These are phyloP conservation scores for Limnanthes douglasii DNA, from an alignment of 345 rosid genomes.

Conservation along the genomic window DNA sequence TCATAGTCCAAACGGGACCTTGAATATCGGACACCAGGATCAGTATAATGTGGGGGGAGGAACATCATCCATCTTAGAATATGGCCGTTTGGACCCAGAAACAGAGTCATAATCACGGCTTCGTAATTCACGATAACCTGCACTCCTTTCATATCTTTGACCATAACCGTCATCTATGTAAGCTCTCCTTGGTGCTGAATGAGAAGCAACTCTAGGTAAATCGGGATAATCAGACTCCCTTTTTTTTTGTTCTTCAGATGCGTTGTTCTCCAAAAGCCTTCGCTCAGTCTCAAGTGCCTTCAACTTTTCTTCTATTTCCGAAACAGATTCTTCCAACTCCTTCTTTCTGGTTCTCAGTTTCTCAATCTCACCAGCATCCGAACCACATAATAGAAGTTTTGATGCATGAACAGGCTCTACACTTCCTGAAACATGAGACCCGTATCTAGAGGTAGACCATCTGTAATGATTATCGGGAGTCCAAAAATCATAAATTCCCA, in stretches of 20 bases:
- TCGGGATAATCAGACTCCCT: no score
- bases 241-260: conserved; percentile 46
- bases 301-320: conserved; percentile 23
- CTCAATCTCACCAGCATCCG: conserved; percentile 61
- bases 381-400: conserved; percentile 61
- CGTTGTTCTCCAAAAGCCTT: conserved; percentile 52
- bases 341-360: conserved; percentile 38
- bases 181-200: no score
- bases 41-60: no score
- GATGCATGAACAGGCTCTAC: conserved; percentile 62
- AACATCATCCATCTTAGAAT: no score
- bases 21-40: no score
- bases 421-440: conserved; percentile 54
- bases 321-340: conserved; percentile 41
- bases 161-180: no score
- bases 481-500: conserved; percentile 73
- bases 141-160: no score
- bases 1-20: no score
- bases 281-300: conserved; percentile 38
- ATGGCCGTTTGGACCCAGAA: no score
- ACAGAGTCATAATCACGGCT: no score
- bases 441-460: conserved; percentile 86
- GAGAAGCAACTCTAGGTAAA: no score
- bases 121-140: no score
- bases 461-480: conserved; percentile 86